Base-by-base conservation (phyloP, 345 rosid species). In the Nasturtium officinale region DNA sequence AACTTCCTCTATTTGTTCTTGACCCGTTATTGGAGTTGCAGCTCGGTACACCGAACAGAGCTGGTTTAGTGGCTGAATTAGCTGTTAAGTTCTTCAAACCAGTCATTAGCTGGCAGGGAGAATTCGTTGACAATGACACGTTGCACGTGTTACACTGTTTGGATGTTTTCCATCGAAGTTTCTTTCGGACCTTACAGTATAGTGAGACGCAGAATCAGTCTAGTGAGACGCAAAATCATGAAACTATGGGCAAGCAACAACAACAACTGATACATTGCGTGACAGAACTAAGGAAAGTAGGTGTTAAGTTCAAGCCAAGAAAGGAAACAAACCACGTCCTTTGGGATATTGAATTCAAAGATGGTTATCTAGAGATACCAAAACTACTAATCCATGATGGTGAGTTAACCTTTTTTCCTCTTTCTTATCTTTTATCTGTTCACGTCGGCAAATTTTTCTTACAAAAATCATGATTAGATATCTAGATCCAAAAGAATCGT, bases 91-190 rank as follows among this genome's bases (percentile, higher is more conserved):
- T 93, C 82, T n/a, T n/a, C n/a, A n/a, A n/a, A n/a, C n/a, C n/a
- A n/a, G n/a, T n/a, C n/a, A n/a, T n/a, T n/a, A n/a, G n/a, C n/a
- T n/a, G n/a, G n/a, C n/a, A n/a, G n/a, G n/a, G n/a, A n/a, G n/a
- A n/a, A n/a, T n/a, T n/a, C n/a, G n/a, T n/a, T n/a, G n/a, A n/a
- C n/a, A n/a, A n/a, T n/a, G n/a, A n/a, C n/a, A n/a, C n/a, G n/a
- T n/a, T n/a, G n/a, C n/a, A n/a, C n/a, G n/a, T n/a, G n/a, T n/a
- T 85, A 7, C 98, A 87, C 12, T 89, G 96, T 78, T 83, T 90
- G 0, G 96, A 93, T 59, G 89, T 87, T 66, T 93, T 86, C 65
- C 76, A 85, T 33, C 80, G 73, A 76, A 87, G 90, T 76, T 84
- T 90, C 42, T 56, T 90, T 58, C 72, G n/a, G n/a, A n/a, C n/a